Conservation (phyloP, 148 eudicot genomes). For the Simmondsia chinensis region DNA sequence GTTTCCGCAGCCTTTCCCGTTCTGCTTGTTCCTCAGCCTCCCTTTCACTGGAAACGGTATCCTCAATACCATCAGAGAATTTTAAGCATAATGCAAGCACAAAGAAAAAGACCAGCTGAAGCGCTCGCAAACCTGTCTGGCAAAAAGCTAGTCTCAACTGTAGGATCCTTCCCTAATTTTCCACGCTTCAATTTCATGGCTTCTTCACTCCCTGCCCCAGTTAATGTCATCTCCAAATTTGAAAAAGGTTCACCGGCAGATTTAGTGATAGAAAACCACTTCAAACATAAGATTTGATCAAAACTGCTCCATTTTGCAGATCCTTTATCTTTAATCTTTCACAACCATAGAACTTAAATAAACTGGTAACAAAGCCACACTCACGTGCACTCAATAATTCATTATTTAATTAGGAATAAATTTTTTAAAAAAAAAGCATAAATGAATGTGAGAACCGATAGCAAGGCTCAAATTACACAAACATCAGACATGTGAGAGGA, state of each 20-base stretch:
- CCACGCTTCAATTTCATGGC: conserved; percentile 33
- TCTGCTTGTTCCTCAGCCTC: conserved; percentile 97
- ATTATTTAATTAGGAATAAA: too few species aligned
- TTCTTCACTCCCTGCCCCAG: conserved; percentile 32
- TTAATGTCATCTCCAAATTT: neutral
- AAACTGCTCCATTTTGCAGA: too few species aligned
- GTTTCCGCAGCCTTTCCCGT: conserved; percentile 79
- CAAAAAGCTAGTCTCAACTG: conserved; percentile 94
- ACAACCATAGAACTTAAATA: too few species aligned
- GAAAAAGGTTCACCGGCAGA: neutral
- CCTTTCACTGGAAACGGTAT: conserved; percentile 75
- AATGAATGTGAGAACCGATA: too few species aligned
- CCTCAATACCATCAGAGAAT: conserved; percentile 29
- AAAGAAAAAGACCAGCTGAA: conserved; percentile 13
- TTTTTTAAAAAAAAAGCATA: too few species aligned
- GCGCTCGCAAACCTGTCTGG: conserved; percentile 73
- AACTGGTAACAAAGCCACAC: too few species aligned
- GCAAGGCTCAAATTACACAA: too few species aligned
- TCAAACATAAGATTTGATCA: too few species aligned
- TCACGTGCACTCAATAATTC: too few species aligned
- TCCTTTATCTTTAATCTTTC: too few species aligned
- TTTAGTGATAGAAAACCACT: too few species aligned
- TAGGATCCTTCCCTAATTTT: conserved; percentile 90
- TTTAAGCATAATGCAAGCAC: conserved; percentile 10
- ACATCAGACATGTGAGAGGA: too few species aligned